Evolutionary conservation across 2,329 filamentous ascomycete genomes (phyloP).

Genomic region (Ceratocystis destructans): DNA sequence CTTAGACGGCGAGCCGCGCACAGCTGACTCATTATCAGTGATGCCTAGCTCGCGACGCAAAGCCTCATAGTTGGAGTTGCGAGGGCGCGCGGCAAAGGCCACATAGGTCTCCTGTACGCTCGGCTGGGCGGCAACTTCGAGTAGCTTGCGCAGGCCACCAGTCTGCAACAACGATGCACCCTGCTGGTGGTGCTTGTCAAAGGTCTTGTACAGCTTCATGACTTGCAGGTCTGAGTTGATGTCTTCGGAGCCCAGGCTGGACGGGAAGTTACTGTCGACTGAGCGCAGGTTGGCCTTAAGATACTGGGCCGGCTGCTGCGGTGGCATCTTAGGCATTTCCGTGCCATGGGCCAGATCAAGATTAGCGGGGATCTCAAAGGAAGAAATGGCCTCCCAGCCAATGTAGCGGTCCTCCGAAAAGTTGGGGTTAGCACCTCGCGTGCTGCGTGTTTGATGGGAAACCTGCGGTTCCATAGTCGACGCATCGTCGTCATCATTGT

Average conservation of each 20-base stretch:
- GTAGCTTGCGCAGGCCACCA: slow-evolving; percentile 40
- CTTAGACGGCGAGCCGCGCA: slow-evolving; percentile 20
- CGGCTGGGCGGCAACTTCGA: slow-evolving; percentile 40
- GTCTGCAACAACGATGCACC: slow-evolving; percentile 43
- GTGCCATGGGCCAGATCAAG: slow-evolving; percentile 42
- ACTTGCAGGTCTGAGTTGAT: slow-evolving; percentile 42
- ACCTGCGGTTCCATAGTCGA: slow-evolving; percentile 49
- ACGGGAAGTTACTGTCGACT: slow-evolving; percentile 43
- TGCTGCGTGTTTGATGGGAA: slow-evolving; percentile 51
- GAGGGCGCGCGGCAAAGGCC: slow-evolving; percentile 33
- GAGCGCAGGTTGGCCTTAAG: slow-evolving; percentile 43
- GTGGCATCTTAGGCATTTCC: slow-evolving; percentile 45
- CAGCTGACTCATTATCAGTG: slow-evolving; percentile 29
- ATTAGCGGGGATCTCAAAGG: slow-evolving; percentile 45
- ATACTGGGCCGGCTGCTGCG: slow-evolving; percentile 43
- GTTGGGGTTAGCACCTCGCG: slow-evolving; percentile 41
- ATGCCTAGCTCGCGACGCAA: slow-evolving; percentile 39
- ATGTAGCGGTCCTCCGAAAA: slow-evolving; percentile 44
- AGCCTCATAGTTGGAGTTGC: slow-evolving; percentile 33
- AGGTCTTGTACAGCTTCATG: slow-evolving; percentile 45
- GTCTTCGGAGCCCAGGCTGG: slow-evolving; percentile 37
- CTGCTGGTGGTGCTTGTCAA: slow-evolving; percentile 38
- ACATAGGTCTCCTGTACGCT: slow-evolving; percentile 36
- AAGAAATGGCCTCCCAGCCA: slow-evolving; percentile 46
- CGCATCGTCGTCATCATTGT: slow-evolving; percentile 39